Evolutionary conservation across 371 early-diverging fungal genomes (phyloP), one percentile per base, ranked within the genome.

Genomic region (Syncephalastrum monosporum): DNA sequence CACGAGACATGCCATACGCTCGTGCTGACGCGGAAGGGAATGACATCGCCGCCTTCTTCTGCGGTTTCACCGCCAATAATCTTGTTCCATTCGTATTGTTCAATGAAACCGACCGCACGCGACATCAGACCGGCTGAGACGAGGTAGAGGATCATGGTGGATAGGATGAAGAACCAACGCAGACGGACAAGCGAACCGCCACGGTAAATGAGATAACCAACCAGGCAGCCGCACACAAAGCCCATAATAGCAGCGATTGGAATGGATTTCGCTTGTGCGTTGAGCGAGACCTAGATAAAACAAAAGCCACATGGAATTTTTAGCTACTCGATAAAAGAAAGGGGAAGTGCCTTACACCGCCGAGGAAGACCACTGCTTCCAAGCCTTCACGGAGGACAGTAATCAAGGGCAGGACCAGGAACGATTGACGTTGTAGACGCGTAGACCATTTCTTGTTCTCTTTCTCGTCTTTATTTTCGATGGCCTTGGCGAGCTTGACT

Each of bases 301-400:
- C 65, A 1, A 83, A 71, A 21, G 74, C 79, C 38, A 63, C 1
- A 84, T 84, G 65, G 81, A 81, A 66, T n/a, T 80, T 66, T 5
- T 79, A 68, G 21, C 68, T 78, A 61, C 0, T 80, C 81, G 64
- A 81, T 81, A 8, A 83, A 70, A 41, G 81, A 60, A 21, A 21
- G 21, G 21, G 21, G 21, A 21, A 21, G 2, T 21, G 21, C 21
- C 68, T 71, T 64, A 92, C 91, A 47, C 94, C 94, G 51, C 85
- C 90, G 43, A 91, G 80, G 65, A 93, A 91, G 6, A 94, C 84
- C 3, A 94, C 79, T 10, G 88, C 82, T 64, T 91, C 90, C 12
- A 94, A 71, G 2, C 91, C 91, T 72, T 94, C 93, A 25, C 94
- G 78, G 21, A 91, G 68, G 10, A 94, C 86, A 2, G 93, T 91